phyloP scores from a whole-genome alignment of 768 basidiomycete species.

The Trametes elegans region DNA sequence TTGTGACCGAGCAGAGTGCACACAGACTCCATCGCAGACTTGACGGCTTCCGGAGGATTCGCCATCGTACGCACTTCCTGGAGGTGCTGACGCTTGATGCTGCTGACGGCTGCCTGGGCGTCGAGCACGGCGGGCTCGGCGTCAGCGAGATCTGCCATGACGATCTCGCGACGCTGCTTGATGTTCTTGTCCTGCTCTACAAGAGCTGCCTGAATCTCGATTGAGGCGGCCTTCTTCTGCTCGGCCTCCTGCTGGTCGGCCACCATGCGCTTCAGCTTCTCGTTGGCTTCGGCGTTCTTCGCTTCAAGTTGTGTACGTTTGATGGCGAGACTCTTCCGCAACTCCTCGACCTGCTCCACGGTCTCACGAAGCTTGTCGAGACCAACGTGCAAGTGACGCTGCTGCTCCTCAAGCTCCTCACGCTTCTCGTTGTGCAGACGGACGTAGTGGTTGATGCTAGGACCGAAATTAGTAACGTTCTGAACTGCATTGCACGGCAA shows the following conservation, averaged over 20 bases:
- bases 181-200: slow-evolving; percentile 90
- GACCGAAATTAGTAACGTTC: too few species aligned
- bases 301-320: slow-evolving; percentile 91
- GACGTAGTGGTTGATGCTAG: slow-evolving; percentile 95
- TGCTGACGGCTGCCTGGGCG: slow-evolving; percentile 94
- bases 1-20: slow-evolving; percentile 96
- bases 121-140: slow-evolving; percentile 97
- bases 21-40: slow-evolving; percentile 97
- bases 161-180: slow-evolving; percentile 81
- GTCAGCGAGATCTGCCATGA: slow-evolving; percentile 93
- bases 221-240: slow-evolving; percentile 95
- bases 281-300: slow-evolving; percentile 94
- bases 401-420: slow-evolving; percentile 97
- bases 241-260: slow-evolving; percentile 98
- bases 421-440: slow-evolving; percentile 93
- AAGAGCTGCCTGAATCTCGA: slow-evolving; percentile 91
- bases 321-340: slow-evolving; percentile 90
- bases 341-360: slow-evolving; percentile 94
- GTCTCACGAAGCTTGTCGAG: slow-evolving; percentile 96
- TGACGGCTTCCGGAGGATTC: slow-evolving; percentile 96
- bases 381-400: slow-evolving; percentile 96
- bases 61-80: slow-evolving; percentile 98
- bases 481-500: too few species aligned
- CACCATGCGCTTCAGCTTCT: slow-evolving; percentile 97
- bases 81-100: slow-evolving; percentile 92